Base-by-base conservation (phyloP, 2,329 filamentous ascomycete species). In the Colletotrichum sansevieriae region DNA sequence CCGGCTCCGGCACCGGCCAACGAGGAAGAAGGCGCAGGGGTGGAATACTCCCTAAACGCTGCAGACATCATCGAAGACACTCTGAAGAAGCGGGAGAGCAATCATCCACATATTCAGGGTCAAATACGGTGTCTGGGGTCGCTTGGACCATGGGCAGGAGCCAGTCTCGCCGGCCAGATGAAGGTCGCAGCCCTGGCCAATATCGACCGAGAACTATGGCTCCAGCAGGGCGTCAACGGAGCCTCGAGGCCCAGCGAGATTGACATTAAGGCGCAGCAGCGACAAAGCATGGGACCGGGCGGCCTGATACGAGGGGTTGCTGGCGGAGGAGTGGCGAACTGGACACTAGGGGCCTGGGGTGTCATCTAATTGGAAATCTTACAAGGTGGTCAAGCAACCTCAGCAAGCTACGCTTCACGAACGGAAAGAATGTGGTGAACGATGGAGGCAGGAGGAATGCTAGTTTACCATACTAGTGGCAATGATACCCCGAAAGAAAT, bases 121-220 rank as follows among this genome's bases (percentile, higher is more conserved):
- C 80, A 83, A 33, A 81, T 94, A 44, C 85, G 92, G 29, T 90
- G 86, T 2, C 81, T 94, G 2, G 89, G 92, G 70, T 90, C 90
- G 1, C 79, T 95, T 1, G 92, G 92, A 0, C 82, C 92, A 2
- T 95, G 92, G 92, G 86, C 87, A 20, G 92, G 92, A 11, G 92
- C 89, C 3, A 94, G 91, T 76, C 75, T 95, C 62, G 80, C 92
- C 18, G 87, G 90, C 3, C 88, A 91, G 72, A 81, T 94, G 67
- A 91, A 90, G 65, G 83, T 93, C 4, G 87, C 88, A 41, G 89
- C 91, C 2, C 85, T 93, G 60, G 90, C 91, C 2, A 87, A 90
- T 35, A 82, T 95, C 20, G 92, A 94, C 71, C 83, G 90, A 29
- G 92, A 95, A 7, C 82, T 88, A 39, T 95, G 92, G 85, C 76